Evolutionary conservation across 805 yeast genomes (phyloP), one percentile per base, ranked within the genome.

Genomic region (Suhomyces pyralidae): DNA sequence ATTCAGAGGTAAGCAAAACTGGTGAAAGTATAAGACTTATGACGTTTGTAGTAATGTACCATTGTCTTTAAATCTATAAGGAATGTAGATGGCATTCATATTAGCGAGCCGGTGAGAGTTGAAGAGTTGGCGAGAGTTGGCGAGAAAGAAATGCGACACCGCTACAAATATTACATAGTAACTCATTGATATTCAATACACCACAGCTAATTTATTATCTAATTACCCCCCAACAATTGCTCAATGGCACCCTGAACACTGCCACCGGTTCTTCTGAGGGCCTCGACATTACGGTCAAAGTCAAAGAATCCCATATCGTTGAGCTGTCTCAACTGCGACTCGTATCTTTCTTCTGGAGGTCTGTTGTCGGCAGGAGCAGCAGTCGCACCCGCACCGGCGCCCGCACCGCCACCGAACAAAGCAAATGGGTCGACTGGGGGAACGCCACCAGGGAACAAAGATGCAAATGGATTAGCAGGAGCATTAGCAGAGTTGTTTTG

Each of bases 161-260:
- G 26, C 26, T 25, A 25, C 26, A 25, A 25, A 25, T 7, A 25
- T 25, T 25, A 25, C 26, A 25, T 25, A 25, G 26, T 20, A 25
- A 25, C 9, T 25, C 26, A 25, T 25, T 25, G 26, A 25, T 7
- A 25, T 25, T 25, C 28, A 26, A 9, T 26, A 26, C 28, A 9
- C 25, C 7, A 26, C 28, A 25, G 28, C 10, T 25, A 7, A 26
- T 10, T 26, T 8, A 26, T 25, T 26, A 26, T n/a, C 10, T 46
- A 46, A 26, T 46, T 46, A 19, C 46, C 46, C 3, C 50, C 45
- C 28, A 48, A 78, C 61, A 92, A 74, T 50, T 90, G 88, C 69
- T 93, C 97, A 49, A 93, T 78, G 9, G 99, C 99, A 45, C 97
- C 97, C 73, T 93, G 97, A 24, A 93, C 97, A 57, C 92, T 89